A percentile compares a stretch with the other conserved stretches of the same genome.
These are phyloP conservation scores for Knoxdaviesia proteae DNA, from an alignment of 2,329 filamentous ascomycete genomes.

Conservation along the genomic window DNA sequence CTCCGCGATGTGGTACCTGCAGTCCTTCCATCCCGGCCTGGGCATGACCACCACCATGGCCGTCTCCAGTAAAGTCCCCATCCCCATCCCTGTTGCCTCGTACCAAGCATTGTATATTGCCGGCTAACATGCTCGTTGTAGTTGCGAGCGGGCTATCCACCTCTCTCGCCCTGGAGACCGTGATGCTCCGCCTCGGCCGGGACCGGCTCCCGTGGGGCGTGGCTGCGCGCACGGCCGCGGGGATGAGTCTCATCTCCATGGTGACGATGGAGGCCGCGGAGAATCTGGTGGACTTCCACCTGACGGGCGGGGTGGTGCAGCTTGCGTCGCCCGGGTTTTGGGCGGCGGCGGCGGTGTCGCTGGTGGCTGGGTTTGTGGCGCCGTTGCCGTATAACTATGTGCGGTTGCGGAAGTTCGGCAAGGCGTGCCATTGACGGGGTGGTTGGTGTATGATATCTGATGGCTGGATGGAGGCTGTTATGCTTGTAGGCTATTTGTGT, in stretches of 20 bases:
- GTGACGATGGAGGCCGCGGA: slow-evolving; percentile 34
- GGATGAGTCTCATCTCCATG: slow-evolving; percentile 40
- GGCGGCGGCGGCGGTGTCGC: slow-evolving; percentile 23
- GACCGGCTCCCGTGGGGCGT: slow-evolving; percentile 24
- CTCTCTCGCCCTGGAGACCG: slow-evolving; percentile 30
- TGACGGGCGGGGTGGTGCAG: slow-evolving; percentile 28
- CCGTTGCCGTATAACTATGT: slow-evolving; percentile 33
- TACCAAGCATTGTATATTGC: too few species aligned
- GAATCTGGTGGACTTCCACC: slow-evolving; percentile 31
- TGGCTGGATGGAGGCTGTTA: not conserved
- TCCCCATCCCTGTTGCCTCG: not conserved
- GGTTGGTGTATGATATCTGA: slow-evolving; percentile 3
- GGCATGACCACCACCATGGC: slow-evolving; percentile 28
- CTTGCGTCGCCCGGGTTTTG: slow-evolving; percentile 28
- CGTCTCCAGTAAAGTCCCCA: slow-evolving; percentile 21
- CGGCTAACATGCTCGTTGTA: slow-evolving; percentile 6
- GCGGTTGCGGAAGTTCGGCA: slow-evolving; percentile 25
- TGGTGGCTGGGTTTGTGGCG: slow-evolving; percentile 22
- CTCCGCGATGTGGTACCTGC: slow-evolving; percentile 31
- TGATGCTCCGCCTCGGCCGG: slow-evolving; percentile 23
- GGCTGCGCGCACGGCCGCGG: slow-evolving; percentile 29
- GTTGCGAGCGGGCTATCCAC: slow-evolving; percentile 30
- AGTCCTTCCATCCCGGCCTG: slow-evolving; percentile 22
- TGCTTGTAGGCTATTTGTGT: too few species aligned
- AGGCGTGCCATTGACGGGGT: slow-evolving; percentile 19